phyloP scores from a whole-genome alignment of 805 yeast species.

The Priceomyces medius region DNA sequence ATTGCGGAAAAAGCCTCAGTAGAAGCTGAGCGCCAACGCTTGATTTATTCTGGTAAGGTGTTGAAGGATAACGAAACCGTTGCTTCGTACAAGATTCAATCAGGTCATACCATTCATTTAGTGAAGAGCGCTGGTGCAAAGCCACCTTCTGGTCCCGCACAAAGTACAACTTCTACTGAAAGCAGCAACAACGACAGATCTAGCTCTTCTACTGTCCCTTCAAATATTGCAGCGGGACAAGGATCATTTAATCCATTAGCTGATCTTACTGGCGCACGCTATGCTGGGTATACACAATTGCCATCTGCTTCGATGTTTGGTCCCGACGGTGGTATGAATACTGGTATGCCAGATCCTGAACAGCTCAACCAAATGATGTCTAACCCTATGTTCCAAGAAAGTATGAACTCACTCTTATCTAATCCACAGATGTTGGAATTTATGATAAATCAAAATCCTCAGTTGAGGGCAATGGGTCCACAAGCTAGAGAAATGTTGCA shows the following conservation, averaged over 20 bases:
- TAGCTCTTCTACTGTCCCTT: slow-evolving; percentile 50
- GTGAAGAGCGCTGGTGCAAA: slow-evolving; percentile 71
- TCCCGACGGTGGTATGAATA: slow-evolving; percentile 88
- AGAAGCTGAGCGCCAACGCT: slow-evolving; percentile 77
- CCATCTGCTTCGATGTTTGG: slow-evolving; percentile 90
- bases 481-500: slow-evolving; percentile 83
- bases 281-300: slow-evolving; percentile 87
- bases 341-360: slow-evolving; percentile 68
- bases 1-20: slow-evolving; percentile 62
- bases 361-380: slow-evolving; percentile 74
- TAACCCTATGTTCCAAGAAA: slow-evolving; percentile 77
- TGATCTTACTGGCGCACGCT: slow-evolving; percentile 91
- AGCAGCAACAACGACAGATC: slow-evolving; percentile 13
- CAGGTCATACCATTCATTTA: slow-evolving; percentile 84
- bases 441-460: slow-evolving; percentile 80
- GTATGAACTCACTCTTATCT: slow-evolving; percentile 75
- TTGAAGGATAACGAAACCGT: slow-evolving; percentile 80
- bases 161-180: slow-evolving; percentile 17
- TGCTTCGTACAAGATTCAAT: slow-evolving; percentile 73
- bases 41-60: slow-evolving; percentile 92
- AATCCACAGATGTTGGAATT: slow-evolving; percentile 88
- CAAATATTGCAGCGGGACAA: slow-evolving; percentile 81
- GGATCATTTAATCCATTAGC: slow-evolving; percentile 89
- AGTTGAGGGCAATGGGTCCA: slow-evolving; percentile 83
- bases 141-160: slow-evolving; percentile 23